phyloP scores from a whole-genome alignment of 306 rosid species.

The Trifolium repens region DNA sequence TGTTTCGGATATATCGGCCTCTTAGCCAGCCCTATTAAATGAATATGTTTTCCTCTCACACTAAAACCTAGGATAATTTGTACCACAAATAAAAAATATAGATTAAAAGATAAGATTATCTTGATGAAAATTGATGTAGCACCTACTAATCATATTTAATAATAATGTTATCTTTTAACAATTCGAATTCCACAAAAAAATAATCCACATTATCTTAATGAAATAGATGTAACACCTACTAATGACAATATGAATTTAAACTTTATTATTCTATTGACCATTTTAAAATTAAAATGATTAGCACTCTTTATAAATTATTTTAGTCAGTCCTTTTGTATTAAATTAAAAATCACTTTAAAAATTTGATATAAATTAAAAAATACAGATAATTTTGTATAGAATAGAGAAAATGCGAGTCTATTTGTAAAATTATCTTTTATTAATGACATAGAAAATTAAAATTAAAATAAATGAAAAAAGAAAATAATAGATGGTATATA shows the following conservation, averaged over 20 bases:
- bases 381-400: no score
- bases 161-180: not conserved
- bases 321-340: no score
- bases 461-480: no score
- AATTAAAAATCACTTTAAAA: no score
- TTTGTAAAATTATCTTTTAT: no score
- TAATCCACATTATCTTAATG: not conserved
- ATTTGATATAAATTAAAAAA: no score
- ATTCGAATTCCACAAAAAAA: not conserved
- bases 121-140: not conserved
- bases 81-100: not conserved
- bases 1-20: not conserved
- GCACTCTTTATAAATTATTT: not conserved
- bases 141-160: not conserved
- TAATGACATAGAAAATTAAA: no score
- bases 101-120: not conserved
- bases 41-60: not conserved
- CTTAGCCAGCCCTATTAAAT: not conserved
- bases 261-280: not conserved
- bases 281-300: not conserved
- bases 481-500: no score
- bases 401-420: no score
- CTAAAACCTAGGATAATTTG: not conserved
- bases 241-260: not conserved
- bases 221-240: slow-evolving; percentile 7